phyloP scores from a whole-genome alignment of 106 monocot species.

The Allium cepa region DNA sequence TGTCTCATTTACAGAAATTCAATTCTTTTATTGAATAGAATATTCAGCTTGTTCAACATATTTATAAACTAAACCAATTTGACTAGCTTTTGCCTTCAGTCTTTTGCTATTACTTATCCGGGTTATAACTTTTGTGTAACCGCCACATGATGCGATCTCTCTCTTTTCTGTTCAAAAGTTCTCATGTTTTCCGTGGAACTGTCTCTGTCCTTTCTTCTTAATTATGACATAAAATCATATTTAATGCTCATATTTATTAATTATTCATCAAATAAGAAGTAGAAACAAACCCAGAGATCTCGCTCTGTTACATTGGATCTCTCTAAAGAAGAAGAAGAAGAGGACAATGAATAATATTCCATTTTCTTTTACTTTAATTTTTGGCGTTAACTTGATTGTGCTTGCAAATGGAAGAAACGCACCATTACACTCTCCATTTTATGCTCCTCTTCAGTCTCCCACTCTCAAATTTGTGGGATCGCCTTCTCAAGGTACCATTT shows the following conservation, averaged over 20 bases:
- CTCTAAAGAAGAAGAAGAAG: not conserved
- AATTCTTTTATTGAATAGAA: too few species aligned
- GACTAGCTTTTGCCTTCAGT: too few species aligned
- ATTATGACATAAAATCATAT: too few species aligned
- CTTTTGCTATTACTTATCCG: too few species aligned
- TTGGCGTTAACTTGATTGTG: not conserved
- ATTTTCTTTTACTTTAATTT: not conserved
- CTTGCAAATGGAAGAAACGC: slow-evolving; percentile 2
- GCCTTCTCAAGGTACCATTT: slow-evolving; percentile 5
- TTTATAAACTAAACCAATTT: too few species aligned
- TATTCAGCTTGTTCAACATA: too few species aligned
- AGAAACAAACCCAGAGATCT: not conserved
- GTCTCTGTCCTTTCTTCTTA: not conserved
- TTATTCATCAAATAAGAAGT: not conserved
- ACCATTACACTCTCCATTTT: not conserved
- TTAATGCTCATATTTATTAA: not conserved
- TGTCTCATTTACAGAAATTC: too few species aligned
- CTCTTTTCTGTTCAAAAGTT: not conserved
- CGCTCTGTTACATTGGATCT: not conserved
- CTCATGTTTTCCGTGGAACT: slow-evolving; percentile 3
- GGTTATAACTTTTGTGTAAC: not conserved
- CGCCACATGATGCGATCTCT: not conserved
- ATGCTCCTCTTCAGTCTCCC: not conserved
- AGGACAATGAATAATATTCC: not conserved
- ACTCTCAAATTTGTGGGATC: too few species aligned